Conservation (phyloP, 2,329 filamentous ascomycete genomes). For the Magnaporthiopsis incrustans region DNA sequence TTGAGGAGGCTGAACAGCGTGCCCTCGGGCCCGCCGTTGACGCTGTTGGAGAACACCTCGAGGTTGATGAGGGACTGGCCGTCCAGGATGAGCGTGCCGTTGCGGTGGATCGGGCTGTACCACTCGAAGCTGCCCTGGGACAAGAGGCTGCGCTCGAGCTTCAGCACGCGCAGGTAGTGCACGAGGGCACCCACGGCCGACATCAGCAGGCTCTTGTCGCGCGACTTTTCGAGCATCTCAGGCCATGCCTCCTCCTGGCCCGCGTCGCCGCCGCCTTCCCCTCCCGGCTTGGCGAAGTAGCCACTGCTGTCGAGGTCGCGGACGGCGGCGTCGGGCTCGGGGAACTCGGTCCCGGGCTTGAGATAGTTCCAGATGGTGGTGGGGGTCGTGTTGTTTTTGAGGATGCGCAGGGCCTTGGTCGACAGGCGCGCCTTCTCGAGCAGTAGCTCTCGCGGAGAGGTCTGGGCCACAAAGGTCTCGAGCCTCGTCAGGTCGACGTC, state of each 20-base stretch:
- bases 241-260: slow-evolving; percentile 56
- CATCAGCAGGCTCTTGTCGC: slow-evolving; percentile 75
- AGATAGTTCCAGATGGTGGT: slow-evolving; percentile 94
- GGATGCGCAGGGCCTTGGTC: slow-evolving; percentile 79
- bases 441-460: slow-evolving; percentile 76
- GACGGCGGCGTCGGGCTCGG: slow-evolving; percentile 73
- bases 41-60: slow-evolving; percentile 92
- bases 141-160: slow-evolving; percentile 79
- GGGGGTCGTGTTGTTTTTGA: slow-evolving; percentile 91
- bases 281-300: slow-evolving; percentile 59
- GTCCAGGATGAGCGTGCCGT: slow-evolving; percentile 86
- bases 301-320: slow-evolving; percentile 72
- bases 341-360: slow-evolving; percentile 82
- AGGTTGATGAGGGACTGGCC: slow-evolving; percentile 96
- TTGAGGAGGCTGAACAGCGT: slow-evolving; percentile 89
- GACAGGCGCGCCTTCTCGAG: slow-evolving; percentile 83
- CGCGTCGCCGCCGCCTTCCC: slow-evolving; percentile 25
- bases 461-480: slow-evolving; percentile 93
- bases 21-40: slow-evolving; percentile 75
- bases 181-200: slow-evolving; percentile 85
- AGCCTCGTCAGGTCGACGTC: slow-evolving; percentile 93
- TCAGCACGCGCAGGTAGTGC: slow-evolving; percentile 77
- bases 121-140: slow-evolving; percentile 84
- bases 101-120: slow-evolving; percentile 86
- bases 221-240: slow-evolving; percentile 59